Conservation (phyloP, 768 basidiomycete genomes). For the Lenzites betulinus region DNA sequence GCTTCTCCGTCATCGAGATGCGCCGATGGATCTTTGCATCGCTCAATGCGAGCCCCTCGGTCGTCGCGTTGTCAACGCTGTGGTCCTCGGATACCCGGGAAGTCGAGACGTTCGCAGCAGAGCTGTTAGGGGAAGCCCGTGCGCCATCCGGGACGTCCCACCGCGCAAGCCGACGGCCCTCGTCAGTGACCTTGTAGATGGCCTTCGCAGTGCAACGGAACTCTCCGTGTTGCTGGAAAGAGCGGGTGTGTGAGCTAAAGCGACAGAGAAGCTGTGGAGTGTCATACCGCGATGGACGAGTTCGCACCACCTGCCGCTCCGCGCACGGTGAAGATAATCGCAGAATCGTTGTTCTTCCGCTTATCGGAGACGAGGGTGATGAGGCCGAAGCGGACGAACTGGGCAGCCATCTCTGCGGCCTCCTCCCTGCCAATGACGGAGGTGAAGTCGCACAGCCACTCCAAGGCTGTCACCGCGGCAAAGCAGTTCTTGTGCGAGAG, state of each 20-base stretch:
- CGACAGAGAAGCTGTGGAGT: conserved; percentile 5
- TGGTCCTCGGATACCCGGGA: conserved; percentile 63
- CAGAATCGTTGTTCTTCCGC: conserved; percentile 88
- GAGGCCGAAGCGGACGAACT: conserved; percentile 94
- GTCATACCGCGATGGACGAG: conserved; percentile 70
- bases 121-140: conserved; percentile 64
- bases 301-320: conserved; percentile 76
- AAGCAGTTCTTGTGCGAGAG: conserved; percentile 73
- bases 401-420: conserved; percentile 96
- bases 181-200: conserved; percentile 92
- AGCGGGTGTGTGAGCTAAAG: conserved; percentile 10
- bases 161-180: conserved; percentile 81
- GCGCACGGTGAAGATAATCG: conserved; percentile 90
- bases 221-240: conserved; percentile 81
- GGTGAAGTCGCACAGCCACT: conserved; percentile 98
- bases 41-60: conserved; percentile 39
- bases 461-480: conserved; percentile 81
- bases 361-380: conserved; percentile 88
- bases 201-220: conserved; percentile 96
- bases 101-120: conserved; percentile 59
- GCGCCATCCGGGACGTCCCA: conserved; percentile 63
- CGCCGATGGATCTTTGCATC: conserved; percentile 76
- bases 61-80: conserved; percentile 30
- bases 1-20: conserved; percentile 74
- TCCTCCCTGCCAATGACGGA: conserved; percentile 96